Evolutionary conservation across 2,329 filamentous ascomycete genomes (phyloP), one percentile per base, ranked within the genome.

Genomic region (Decorospora gaudefroyi): DNA sequence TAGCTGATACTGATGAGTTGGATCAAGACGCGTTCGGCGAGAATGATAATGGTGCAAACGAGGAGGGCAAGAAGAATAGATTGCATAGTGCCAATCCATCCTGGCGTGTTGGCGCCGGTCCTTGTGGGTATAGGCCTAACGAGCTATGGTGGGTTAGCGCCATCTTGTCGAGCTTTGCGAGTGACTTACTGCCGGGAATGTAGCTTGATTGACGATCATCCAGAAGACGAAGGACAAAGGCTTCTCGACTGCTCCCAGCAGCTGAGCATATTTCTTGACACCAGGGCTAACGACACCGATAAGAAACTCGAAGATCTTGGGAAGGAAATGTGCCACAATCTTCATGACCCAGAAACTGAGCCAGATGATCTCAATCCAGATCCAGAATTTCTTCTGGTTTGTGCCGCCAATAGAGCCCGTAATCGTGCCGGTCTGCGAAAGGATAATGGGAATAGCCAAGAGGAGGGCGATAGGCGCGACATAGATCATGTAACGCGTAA

Each of bases 1-100:
- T 93, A 93, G 49, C 86, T 86, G 68, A 93, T 87, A 63, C 86
- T 88, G 66, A 93, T 90, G 48, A 92, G 77, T 70, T 92, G 88
- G 22, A 93, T 85, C 52, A 92, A 77, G 46, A 85, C 76, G 70
- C 89, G 90, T 70, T 93, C 88, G n/a, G 75, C 82, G 11, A 92
- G 78, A 48, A 88, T 84, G 12, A 92, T 79, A 35, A 86, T 77
- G 0, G 85, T 81, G 7, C 84, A 86, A 27, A 87, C 80, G 32
- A 90, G 80, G 19, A 81, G 71, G 2, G 87, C 85, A 15, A 80
- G 81, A 4, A 92, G 74, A 11, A 92, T 76, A 35, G 80, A 81
- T 53, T 80, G 79, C 56, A 91, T 71, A 6, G 77, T 76, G 22
- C 64, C 69, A 55, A 80, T 72, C 82, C 82, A 85, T 2, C 62